phyloP scores from a whole-genome alignment of 176 grass and related monocot genomes.

The Oropetium thomaeum region DNA sequence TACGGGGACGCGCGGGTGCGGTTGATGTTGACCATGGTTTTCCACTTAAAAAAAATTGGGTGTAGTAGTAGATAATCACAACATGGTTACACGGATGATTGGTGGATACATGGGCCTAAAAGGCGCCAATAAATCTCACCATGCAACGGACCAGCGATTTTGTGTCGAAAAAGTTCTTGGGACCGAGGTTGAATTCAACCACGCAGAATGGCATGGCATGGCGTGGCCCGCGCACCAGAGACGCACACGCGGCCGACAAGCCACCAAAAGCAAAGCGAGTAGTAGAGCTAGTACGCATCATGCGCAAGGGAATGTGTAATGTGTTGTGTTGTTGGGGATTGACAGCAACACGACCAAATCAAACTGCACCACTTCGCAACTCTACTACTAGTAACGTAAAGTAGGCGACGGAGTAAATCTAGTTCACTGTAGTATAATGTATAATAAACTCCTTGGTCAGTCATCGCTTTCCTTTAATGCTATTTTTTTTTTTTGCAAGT shows the following conservation, averaged over 20 bases:
- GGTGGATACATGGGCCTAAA: conserved; percentile 18
- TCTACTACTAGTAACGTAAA: neutral
- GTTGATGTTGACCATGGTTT: conserved; percentile 12
- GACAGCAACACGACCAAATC: conserved; percentile 23
- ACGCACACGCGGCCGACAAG: neutral
- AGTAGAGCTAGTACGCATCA: neutral
- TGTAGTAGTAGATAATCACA: neutral
- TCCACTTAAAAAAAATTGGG: conserved; percentile 5
- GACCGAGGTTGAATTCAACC: conserved; percentile 43
- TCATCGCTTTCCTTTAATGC: neutral
- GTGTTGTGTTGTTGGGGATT: neutral
- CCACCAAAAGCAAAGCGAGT: conserved; percentile 5
- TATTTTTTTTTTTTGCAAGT: neutral
- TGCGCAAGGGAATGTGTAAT: conserved; percentile 8
- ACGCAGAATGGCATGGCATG: neutral
- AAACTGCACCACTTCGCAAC: neutral
- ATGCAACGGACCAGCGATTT: conserved; percentile 25
- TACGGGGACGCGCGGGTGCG: neutral
- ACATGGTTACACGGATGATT: neutral
- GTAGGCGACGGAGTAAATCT: no score
- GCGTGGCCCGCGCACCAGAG: neutral
- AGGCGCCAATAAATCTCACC: conserved; percentile 38
- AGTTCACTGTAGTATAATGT: no score
- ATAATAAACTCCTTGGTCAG: neutral
- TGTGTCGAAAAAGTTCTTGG: conserved; percentile 16